Percentiles rank a stretch among this genome's conserved stretches.
These are phyloP conservation scores for Desmodesmus armatus DNA, from an alignment of 139 green algal genomes.

Conservation along the genomic window DNA sequence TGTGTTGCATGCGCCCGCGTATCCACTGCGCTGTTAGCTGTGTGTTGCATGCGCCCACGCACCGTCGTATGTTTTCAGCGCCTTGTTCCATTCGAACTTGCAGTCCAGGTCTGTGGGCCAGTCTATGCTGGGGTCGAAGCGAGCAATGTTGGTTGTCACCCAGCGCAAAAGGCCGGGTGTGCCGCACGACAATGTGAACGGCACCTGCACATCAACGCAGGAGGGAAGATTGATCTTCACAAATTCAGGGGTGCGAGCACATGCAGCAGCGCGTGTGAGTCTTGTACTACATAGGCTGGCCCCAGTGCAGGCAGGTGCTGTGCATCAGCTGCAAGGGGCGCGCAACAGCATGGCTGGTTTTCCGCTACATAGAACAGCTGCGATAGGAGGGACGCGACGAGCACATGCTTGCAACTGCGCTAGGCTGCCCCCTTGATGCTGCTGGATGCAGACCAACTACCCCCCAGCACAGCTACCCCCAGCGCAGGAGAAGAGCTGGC, in stretches of 20 bases:
- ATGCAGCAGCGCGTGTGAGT: neutral
- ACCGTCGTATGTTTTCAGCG: constrained; percentile 66
- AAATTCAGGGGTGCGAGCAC: neutral
- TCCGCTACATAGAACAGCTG: no score
- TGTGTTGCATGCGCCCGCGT: no score
- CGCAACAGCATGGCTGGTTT: no score
- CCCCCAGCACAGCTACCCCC: no score
- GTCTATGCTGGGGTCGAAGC: constrained; percentile 59
- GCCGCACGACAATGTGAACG: constrained; percentile 60
- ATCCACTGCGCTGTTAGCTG: no score
- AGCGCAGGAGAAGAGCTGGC: no score
- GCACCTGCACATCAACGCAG: constrained; percentile 50
- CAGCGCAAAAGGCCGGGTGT: constrained; percentile 60
- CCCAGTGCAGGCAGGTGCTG: no score
- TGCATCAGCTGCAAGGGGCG: no score
- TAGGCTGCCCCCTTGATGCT: no score
- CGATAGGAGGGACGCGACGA: no score
- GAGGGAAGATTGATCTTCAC: neutral
- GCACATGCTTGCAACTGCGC: no score
- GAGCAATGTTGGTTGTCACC: constrained; percentile 72
- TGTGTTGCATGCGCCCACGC: neutral
- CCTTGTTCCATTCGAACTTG: constrained; percentile 52
- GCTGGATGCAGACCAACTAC: no score
- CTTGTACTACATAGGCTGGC: neutral
- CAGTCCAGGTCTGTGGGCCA: constrained; percentile 71